Percentiles rank a stretch among this genome's conserved stretches.
Conservation (phyloP, 371 early-diverging fungal species). For the Gilbertella persicaria region DNA sequence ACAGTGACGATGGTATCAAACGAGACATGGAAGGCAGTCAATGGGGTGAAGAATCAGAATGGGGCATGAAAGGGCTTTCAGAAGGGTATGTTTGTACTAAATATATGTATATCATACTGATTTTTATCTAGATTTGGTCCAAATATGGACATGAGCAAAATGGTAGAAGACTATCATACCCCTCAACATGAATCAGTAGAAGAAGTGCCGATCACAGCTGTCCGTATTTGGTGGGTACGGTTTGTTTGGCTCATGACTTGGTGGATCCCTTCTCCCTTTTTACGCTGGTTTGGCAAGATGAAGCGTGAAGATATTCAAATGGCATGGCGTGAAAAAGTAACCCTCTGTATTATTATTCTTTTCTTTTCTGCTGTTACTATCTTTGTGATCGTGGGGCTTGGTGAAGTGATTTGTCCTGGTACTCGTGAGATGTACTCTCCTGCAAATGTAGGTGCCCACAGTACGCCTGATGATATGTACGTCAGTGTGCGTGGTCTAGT, state of each 20-base stretch:
- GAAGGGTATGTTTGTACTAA: conserved; percentile 42
- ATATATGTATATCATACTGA: neutral
- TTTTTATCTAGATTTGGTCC: conserved; percentile 45
- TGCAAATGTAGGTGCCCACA: conserved; percentile 50
- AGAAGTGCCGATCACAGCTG: conserved; percentile 55
- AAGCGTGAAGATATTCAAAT: conserved; percentile 83
- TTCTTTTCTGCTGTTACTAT: conserved; percentile 78
- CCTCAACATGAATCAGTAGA: conserved; percentile 60
- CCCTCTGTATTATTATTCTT: conserved; percentile 88
- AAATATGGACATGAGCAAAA: conserved; percentile 57
- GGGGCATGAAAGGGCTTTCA: conserved; percentile 52
- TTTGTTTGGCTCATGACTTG: conserved; percentile 88
- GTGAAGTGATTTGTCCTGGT: conserved; percentile 86
- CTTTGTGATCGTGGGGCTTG: conserved; percentile 90
- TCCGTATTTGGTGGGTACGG: conserved; percentile 82
- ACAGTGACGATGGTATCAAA: conserved; percentile 50
- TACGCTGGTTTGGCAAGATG: conserved; percentile 73
- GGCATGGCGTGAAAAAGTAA: conserved; percentile 97
- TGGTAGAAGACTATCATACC: conserved; percentile 51
- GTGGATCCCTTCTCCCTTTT: conserved; percentile 80
- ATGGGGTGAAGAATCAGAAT: conserved; percentile 58
- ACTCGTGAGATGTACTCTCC: conserved; percentile 64
- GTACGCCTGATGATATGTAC: conserved; percentile 50
- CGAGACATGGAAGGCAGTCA: conserved; percentile 53
- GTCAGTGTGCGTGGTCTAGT: conserved; percentile 73